A percentile compares a stretch with the other conserved stretches of the same genome.
phyloP scores from a whole-genome alignment of 768 basidiomycete species.

The Tulasnella sp. region DNA sequence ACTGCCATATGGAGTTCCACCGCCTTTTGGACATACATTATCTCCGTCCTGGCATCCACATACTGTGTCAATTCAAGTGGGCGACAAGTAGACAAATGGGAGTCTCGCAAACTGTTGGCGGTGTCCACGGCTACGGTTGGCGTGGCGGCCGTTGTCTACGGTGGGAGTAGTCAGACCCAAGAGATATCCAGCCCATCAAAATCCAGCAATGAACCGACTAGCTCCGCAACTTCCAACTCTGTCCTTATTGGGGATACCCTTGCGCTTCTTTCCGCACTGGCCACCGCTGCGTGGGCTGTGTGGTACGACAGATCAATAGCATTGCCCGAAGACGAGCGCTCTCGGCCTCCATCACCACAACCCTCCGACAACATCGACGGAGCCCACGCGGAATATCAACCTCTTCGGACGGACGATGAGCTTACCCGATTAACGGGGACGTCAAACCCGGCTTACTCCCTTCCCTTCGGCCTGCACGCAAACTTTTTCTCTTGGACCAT shows the following conservation, averaged over 20 bases:
- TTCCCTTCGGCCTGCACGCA: constrained; percentile 25
- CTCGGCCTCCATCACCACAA: neutral
- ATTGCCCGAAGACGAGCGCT: constrained; percentile 33
- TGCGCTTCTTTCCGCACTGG: constrained; percentile 65
- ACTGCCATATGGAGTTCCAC: constrained; percentile 83
- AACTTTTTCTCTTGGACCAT: constrained; percentile 27
- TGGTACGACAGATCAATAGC: constrained; percentile 77
- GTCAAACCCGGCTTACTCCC: constrained; percentile 36
- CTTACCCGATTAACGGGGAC: neutral
- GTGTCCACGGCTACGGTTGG: constrained; percentile 78
- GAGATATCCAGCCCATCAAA: neutral
- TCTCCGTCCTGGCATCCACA: constrained; percentile 51
- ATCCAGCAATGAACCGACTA: neutral
- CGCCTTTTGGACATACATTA: constrained; percentile 85
- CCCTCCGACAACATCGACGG: neutral
- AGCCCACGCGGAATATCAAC: neutral
- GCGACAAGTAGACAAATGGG: constrained; percentile 48
- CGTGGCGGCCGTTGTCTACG: constrained; percentile 76
- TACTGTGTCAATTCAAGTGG: constrained; percentile 29
- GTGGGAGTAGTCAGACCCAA: constrained; percentile 43
- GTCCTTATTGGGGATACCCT: constrained; percentile 57
- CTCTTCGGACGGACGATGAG: neutral
- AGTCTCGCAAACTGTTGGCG: constrained; percentile 57
- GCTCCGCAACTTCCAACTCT: neutral
- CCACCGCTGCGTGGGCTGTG: constrained; percentile 76